Conservation (phyloP, 1,284 basidiomycete genomes). For the Cutaneotrichosporon curvatum region DNA sequence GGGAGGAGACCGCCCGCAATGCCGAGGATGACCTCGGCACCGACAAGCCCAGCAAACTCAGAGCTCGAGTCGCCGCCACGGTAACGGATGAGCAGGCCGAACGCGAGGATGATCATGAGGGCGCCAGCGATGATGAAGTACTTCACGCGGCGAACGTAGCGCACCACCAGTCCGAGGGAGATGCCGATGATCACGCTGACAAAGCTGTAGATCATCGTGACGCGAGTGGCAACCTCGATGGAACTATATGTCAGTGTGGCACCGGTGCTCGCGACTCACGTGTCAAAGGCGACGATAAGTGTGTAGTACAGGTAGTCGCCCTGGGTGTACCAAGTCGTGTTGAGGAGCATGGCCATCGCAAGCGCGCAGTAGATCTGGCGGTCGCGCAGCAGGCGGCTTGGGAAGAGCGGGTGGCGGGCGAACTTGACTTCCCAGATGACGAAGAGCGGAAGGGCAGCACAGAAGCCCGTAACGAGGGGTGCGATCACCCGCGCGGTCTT, state of each 20-base stretch:
- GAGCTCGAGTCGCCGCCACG: conserved; percentile 34
- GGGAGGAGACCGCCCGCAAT: conserved; percentile 44
- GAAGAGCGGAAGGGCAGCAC: conserved; percentile 40
- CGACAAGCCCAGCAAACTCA: conserved; percentile 40
- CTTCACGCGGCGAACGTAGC: conserved; percentile 44
- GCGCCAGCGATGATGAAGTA: conserved; percentile 42
- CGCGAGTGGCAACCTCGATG: conserved; percentile 40
- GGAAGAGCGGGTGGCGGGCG: conserved; percentile 43
- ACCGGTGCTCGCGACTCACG: conserved; percentile 2
- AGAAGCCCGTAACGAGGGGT: conserved; percentile 42
- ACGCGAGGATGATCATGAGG: conserved; percentile 31
- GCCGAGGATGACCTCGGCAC: conserved; percentile 46
- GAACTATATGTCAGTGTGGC: conserved; percentile 5
- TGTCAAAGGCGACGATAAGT: conserved; percentile 43
- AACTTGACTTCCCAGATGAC: conserved; percentile 42
- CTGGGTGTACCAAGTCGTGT: conserved; percentile 45
- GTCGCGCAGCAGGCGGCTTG: conserved; percentile 43
- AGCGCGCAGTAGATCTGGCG: conserved; percentile 43
- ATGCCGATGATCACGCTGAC: conserved; percentile 42
- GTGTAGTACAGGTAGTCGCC: conserved; percentile 44
- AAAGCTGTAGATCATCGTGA: conserved; percentile 46
- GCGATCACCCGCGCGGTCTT: conserved; percentile 39
- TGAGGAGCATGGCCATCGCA: conserved; percentile 43
- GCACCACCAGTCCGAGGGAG: conserved; percentile 40
- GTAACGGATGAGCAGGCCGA: conserved; percentile 47